phyloP scores from a whole-genome alignment of 2,329 filamentous ascomycete species.

The Ophiostoma ulmi region DNA sequence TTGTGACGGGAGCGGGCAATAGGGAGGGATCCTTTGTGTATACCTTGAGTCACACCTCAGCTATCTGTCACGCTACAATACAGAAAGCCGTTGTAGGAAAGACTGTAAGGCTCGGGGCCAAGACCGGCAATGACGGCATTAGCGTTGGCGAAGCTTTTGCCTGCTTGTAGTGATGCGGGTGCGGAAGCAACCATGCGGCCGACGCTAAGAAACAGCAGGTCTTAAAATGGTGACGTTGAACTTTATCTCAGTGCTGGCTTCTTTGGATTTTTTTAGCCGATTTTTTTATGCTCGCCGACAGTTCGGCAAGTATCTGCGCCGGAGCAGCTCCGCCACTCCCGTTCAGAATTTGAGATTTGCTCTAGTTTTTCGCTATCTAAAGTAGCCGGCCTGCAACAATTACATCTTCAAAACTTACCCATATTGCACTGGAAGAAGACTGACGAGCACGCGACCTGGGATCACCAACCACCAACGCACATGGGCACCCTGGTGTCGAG shows the following conservation, averaged over 20 bases:
- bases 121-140: slow-evolving; percentile 6
- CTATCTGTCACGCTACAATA: neutral
- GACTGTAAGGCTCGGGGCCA: neutral
- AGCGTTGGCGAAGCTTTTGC: neutral
- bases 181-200: neutral
- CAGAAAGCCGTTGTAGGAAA: neutral
- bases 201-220: neutral
- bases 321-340: neutral
- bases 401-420: neutral
- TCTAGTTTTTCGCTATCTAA: neutral
- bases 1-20: neutral
- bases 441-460: neutral
- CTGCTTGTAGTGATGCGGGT: neutral
- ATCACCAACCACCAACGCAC: neutral
- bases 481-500: neutral
- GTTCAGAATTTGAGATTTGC: neutral
- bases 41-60: neutral
- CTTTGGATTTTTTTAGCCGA: neutral
- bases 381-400: neutral
- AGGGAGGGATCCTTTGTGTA: no score
- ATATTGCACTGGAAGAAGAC: neutral
- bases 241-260: neutral
- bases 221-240: neutral
- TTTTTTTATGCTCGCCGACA: neutral
- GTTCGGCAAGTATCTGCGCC: neutral